Evolutionary conservation across 1,139 yeast species (phyloP).

Genomic region (Komagataea norvegica): DNA sequence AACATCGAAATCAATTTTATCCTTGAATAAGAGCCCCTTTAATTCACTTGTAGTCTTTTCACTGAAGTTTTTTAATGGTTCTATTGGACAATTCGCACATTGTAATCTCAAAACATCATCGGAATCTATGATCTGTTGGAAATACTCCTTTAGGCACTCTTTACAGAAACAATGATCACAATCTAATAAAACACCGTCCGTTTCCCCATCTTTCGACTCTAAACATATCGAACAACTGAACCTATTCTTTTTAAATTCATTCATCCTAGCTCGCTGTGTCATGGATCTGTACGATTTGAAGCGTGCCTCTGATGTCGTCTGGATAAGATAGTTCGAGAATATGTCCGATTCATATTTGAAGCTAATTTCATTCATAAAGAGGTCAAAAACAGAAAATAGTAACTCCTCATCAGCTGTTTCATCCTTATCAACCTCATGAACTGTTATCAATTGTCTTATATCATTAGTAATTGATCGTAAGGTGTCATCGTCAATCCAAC

Average conservation of each 20-base stretch:
- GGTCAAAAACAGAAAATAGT: slow-evolving; percentile 44
- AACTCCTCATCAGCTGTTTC: slow-evolving; percentile 36
- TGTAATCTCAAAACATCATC: slow-evolving; percentile 53
- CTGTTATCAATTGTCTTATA: too few species aligned
- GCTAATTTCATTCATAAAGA: slow-evolving; percentile 28
- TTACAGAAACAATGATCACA: slow-evolving; percentile 56
- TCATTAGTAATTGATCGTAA: too few species aligned
- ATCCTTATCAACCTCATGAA: slow-evolving; percentile 22
- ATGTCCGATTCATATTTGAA: slow-evolving; percentile 20
- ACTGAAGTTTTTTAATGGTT: slow-evolving; percentile 18
- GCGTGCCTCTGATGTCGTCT: slow-evolving; percentile 10
- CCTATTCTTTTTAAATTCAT: slow-evolving; percentile 36
- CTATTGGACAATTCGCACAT: slow-evolving; percentile 48
- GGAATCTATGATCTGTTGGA: slow-evolving; percentile 38
- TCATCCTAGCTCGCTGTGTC: slow-evolving; percentile 26
- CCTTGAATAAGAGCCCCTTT: slow-evolving; percentile 33
- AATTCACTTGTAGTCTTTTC: slow-evolving; percentile 23
- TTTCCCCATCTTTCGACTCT: slow-evolving; percentile 43
- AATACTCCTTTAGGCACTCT: slow-evolving; percentile 45
- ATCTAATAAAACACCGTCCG: slow-evolving; percentile 38
- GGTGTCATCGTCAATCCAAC: too few species aligned
- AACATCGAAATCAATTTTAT: slow-evolving; percentile 33
- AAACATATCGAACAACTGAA: slow-evolving; percentile 61
- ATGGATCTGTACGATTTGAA: slow-evolving; percentile 21
- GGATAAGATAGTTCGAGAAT: slow-evolving; percentile 14